phyloP scores from a whole-genome alignment of 306 rosid species.

The Castanospermum australe region DNA sequence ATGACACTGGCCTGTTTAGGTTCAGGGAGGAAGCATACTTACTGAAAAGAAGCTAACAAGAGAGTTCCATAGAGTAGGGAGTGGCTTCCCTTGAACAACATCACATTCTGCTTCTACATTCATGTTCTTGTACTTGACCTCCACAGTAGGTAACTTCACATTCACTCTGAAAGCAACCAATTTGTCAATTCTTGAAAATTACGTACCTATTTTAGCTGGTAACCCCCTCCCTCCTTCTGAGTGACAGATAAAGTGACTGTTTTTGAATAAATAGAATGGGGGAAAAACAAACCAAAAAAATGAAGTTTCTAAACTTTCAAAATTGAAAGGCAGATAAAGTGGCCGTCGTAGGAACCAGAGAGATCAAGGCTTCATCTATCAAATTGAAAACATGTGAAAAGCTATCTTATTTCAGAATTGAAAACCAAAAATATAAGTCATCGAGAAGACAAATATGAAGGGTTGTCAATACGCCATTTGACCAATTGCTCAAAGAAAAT shows the following conservation, averaged over 20 bases:
- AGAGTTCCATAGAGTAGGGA: constrained; percentile 63
- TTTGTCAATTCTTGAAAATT: constrained; percentile 30
- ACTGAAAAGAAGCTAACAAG: constrained; percentile 43
- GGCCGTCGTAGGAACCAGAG: background rate
- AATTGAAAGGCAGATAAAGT: background rate
- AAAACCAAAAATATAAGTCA: background rate
- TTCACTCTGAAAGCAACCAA: constrained; percentile 44
- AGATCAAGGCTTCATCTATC: constrained; percentile 18
- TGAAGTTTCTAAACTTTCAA: constrained; percentile 10
- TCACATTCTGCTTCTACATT: constrained; percentile 52
- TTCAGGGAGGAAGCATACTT: constrained; percentile 33
- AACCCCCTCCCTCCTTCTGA: background rate
- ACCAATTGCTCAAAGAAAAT: background rate
- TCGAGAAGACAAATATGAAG: background rate
- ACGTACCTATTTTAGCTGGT: background rate
- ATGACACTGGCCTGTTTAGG: constrained; percentile 1
- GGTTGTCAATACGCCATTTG: background rate
- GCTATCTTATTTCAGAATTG: background rate
- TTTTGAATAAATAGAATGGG: background rate
- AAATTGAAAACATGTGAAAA: constrained; percentile 18
- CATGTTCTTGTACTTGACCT: constrained; percentile 53
- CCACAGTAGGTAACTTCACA: constrained; percentile 53
- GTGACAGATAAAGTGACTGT: background rate
- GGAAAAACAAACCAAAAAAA: background rate
- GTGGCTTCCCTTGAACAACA: constrained; percentile 63